Evolutionary conservation across 2,329 filamentous ascomycete genomes (phyloP).

Genomic region (Alternaria gaisen): DNA sequence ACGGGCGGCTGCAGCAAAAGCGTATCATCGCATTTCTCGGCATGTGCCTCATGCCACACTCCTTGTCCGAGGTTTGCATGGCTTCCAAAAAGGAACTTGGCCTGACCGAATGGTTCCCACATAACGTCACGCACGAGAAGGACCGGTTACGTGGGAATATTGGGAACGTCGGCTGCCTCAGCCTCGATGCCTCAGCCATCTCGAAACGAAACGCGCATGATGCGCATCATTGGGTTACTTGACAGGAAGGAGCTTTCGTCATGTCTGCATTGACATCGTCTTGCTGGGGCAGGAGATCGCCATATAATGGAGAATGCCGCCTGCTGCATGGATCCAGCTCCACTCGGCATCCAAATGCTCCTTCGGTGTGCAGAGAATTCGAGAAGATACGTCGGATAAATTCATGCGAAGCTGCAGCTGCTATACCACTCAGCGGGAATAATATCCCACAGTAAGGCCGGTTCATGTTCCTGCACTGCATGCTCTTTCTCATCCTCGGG

Average conservation of each 20-base stretch:
- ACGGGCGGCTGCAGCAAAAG: constrained; percentile 33
- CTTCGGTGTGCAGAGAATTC: background rate
- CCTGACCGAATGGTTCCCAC: constrained; percentile 1
- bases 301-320: background rate
- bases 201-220: constrained; percentile 27
- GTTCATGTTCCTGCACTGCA: background rate
- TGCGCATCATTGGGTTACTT: constrained; percentile 13
- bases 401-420: constrained; percentile 1
- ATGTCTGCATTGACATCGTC: constrained; percentile 9
- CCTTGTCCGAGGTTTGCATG: constrained; percentile 35
- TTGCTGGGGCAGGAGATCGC: constrained; percentile 2
- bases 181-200: constrained; percentile 16
- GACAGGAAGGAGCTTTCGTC: constrained; percentile 4
- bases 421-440: background rate
- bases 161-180: constrained; percentile 26
- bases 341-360: background rate
- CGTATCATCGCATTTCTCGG: constrained; percentile 8
- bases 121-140: constrained; percentile 17
- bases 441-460: background rate
- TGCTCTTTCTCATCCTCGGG: background rate
- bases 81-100: constrained; percentile 6
- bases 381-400: background rate
- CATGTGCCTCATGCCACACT: constrained; percentile 34
- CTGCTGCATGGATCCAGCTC: background rate
- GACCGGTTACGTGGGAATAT: constrained; percentile 6